These are phyloP conservation scores for Aspergillus sp. DNA, from an alignment of 2,329 filamentous ascomycete species.

Conservation along the genomic window DNA sequence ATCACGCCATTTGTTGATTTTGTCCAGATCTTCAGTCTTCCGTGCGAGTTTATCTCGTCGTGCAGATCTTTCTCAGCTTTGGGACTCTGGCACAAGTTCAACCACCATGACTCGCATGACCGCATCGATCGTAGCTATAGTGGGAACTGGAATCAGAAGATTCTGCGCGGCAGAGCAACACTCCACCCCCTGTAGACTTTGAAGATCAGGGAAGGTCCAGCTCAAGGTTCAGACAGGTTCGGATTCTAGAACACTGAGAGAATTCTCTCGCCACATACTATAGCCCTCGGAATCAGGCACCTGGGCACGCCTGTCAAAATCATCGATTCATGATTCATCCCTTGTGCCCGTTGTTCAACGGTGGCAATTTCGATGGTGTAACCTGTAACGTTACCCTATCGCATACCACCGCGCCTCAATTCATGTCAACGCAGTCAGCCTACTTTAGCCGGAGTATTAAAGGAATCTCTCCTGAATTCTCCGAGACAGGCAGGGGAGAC, in stretches of 20 bases:
- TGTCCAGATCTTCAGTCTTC: neutral
- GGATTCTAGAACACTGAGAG: neutral
- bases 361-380: slow-evolving; percentile 4
- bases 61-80: slow-evolving; percentile 1
- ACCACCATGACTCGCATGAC: neutral
- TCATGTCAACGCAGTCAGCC: neutral
- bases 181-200: neutral
- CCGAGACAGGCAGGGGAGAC: neutral
- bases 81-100: neutral
- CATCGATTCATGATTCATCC: neutral
- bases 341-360: neutral
- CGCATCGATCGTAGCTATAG: neutral
- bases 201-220: neutral
- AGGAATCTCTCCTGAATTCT: neutral
- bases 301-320: neutral
- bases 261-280: neutral
- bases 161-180: too few species aligned
- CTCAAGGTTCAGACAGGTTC: neutral
- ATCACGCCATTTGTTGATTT: neutral
- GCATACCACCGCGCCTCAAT: neutral
- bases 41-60: neutral
- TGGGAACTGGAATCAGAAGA: too few species aligned
- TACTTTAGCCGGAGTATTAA: neutral
- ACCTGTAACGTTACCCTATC: slow-evolving; percentile 7
- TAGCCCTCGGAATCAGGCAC: neutral